Conservation (phyloP, 805 yeast genomes). For the Saccharomyces cerevisiae region DNA sequence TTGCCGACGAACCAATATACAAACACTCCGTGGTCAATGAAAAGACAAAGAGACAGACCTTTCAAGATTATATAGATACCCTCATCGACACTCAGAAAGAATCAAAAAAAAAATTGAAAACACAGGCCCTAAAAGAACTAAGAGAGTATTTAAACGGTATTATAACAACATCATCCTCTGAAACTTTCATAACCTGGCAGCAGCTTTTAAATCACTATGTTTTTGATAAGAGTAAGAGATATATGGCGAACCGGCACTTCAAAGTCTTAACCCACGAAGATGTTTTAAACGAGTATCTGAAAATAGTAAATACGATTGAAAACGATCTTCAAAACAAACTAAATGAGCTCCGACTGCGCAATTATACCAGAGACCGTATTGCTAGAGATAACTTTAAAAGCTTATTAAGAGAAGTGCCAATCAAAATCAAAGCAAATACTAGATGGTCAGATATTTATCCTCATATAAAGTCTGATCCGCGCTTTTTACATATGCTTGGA, state of each 20-base stretch:
- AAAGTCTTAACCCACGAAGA: slow-evolving; percentile 48
- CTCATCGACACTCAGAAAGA: slow-evolving; percentile 25
- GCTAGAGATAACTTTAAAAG: slow-evolving; percentile 53
- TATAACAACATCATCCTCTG: slow-evolving; percentile 12
- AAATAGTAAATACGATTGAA: slow-evolving; percentile 25
- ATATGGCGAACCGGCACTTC: slow-evolving; percentile 52
- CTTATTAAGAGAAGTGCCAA: slow-evolving; percentile 28
- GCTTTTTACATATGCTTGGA: slow-evolving; percentile 58
- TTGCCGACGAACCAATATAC: slow-evolving; percentile 59
- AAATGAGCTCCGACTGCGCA: slow-evolving; percentile 28
- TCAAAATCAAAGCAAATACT: slow-evolving; percentile 41
- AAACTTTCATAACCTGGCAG: slow-evolving; percentile 17
- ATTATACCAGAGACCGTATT: slow-evolving; percentile 51
- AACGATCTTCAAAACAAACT: slow-evolving; percentile 20
- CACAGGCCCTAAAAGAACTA: slow-evolving; percentile 46
- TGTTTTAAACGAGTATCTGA: slow-evolving; percentile 38
- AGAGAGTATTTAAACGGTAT: slow-evolving; percentile 40
- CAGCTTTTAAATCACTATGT: slow-evolving; percentile 15
- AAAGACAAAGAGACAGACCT: slow-evolving; percentile 46
- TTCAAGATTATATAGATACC: slow-evolving; percentile 39
- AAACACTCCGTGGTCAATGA: slow-evolving; percentile 53
- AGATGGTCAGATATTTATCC: slow-evolving; percentile 52
- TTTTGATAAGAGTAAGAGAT: slow-evolving; percentile 41
- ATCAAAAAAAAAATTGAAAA: slow-evolving; percentile 28
- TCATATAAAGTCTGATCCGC: slow-evolving; percentile 43